A percentile compares a stretch with the other conserved stretches of the same genome.
Evolutionary conservation across 1,139 yeast species (phyloP).

Genomic region (Kluyveromyces sp.): DNA sequence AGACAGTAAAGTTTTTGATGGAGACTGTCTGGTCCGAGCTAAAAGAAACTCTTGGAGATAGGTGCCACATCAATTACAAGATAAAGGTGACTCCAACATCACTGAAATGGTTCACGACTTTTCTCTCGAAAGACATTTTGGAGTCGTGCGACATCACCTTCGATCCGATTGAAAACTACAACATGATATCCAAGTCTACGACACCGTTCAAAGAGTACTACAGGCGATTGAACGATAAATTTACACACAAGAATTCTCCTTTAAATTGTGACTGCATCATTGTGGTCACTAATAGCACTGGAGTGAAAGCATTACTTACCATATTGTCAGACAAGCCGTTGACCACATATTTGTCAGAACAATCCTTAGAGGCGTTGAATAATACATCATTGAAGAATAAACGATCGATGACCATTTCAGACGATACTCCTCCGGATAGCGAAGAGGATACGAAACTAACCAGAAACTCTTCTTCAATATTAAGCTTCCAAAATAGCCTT

Average conservation of each 20-base stretch:
- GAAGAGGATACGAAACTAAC: conserved; percentile 23
- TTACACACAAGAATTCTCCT: conserved; percentile 11
- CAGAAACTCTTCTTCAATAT: conserved; percentile 28
- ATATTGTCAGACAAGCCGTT: conserved; percentile 31
- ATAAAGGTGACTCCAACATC: conserved; percentile 28
- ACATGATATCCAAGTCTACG: conserved; percentile 13
- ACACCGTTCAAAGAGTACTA: conserved; percentile 32
- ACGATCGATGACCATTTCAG: conserved; percentile 4
- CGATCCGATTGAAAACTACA: conserved; percentile 14
- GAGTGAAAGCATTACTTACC: conserved; percentile 31
- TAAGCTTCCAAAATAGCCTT: conserved; percentile 26
- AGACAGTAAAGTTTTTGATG: conserved; percentile 28
- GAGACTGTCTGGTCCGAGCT: conserved; percentile 23
- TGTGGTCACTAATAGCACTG: conserved; percentile 30
- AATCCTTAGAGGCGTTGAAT: conserved; percentile 26
- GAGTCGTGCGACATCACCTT: conserved; percentile 17
- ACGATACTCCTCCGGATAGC: conserved; percentile 11
- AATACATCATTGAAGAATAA: conserved; percentile 15
- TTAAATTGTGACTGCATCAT: conserved; percentile 22
- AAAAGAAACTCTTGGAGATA: conserved; percentile 9
- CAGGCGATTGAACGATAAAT: conserved; percentile 24
- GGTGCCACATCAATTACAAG: conserved; percentile 18
- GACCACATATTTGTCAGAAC: conserved; percentile 25
- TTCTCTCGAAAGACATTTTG: conserved; percentile 20
- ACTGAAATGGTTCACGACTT: conserved; percentile 30